Evolutionary conservation across 768 basidiomycete genomes (phyloP).

Genomic region (Mycena rebaudengoi): DNA sequence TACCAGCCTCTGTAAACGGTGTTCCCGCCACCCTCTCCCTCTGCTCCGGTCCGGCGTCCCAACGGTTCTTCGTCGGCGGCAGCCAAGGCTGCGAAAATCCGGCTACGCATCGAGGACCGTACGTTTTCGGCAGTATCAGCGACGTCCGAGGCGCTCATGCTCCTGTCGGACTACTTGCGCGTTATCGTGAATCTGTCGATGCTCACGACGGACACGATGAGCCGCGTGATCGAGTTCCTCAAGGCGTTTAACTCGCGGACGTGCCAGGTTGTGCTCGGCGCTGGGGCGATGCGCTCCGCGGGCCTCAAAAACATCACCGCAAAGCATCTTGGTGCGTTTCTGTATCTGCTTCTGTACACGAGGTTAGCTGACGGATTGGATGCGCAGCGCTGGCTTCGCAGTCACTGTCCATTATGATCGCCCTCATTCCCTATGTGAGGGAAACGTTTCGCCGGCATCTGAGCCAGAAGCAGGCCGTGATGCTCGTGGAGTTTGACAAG

Average conservation of each 20-base stretch:
- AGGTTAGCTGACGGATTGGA: constrained; percentile 16
- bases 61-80: constrained; percentile 26
- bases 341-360: constrained; percentile 10
- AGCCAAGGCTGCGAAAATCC: constrained; percentile 56
- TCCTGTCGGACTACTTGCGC: constrained; percentile 87
- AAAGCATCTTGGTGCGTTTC: constrained; percentile 85
- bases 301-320: constrained; percentile 98
- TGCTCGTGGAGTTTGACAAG: constrained; percentile 98
- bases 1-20: constrained; percentile 28
- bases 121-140: constrained; percentile 88
- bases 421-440: constrained; percentile 94
- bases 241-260: constrained; percentile 98
- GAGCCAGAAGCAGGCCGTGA: constrained; percentile 93
- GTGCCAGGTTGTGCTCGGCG: constrained; percentile 97
- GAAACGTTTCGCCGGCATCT: constrained; percentile 95
- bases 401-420: constrained; percentile 92
- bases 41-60: constrained; percentile 23
- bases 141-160: constrained; percentile 74
- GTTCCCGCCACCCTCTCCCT: constrained; percentile 25
- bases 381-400: constrained; percentile 92
- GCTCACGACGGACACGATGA: constrained; percentile 96
- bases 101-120: constrained; percentile 82
- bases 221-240: constrained; percentile 91
- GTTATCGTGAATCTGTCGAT: constrained; percentile 88
- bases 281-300: constrained; percentile 98